Evolutionary conservation across 768 basidiomycete genomes (phyloP).

Genomic region (Jaapia argillacea): DNA sequence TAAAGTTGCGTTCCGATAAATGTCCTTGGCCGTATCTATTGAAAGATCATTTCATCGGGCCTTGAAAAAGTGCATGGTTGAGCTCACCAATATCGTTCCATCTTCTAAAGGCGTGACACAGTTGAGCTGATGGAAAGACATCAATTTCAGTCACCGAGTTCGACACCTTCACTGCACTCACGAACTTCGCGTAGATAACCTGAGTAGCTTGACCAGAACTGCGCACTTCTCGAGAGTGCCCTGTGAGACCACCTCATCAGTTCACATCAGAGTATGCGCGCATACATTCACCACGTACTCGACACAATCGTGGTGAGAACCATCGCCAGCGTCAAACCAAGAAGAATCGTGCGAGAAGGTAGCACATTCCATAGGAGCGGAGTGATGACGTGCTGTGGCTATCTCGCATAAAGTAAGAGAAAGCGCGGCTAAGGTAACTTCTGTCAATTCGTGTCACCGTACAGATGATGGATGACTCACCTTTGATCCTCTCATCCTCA

Average conservation of each 20-base stretch:
- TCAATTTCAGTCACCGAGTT: neutral
- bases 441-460: neutral
- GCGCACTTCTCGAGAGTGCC: slow-evolving; percentile 66
- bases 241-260: slow-evolving; percentile 22
- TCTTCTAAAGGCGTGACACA: slow-evolving; percentile 64
- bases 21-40: slow-evolving; percentile 50
- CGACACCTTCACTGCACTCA: slow-evolving; percentile 35
- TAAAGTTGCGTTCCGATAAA: slow-evolving; percentile 55
- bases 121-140: slow-evolving; percentile 39
- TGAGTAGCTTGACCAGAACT: slow-evolving; percentile 82
- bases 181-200: slow-evolving; percentile 74
- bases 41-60: neutral
- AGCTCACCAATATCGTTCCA: slow-evolving; percentile 65
- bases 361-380: slow-evolving; percentile 57
- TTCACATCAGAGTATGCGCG: neutral
- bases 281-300: slow-evolving; percentile 26
- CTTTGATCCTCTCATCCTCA: slow-evolving; percentile 51
- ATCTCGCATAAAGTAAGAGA: slow-evolving; percentile 74
- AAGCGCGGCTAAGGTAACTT: slow-evolving; percentile 44
- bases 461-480: slow-evolving; percentile 19
- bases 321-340: neutral
- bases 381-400: slow-evolving; percentile 60
- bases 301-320: slow-evolving; percentile 36
- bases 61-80: neutral
- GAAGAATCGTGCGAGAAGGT: slow-evolving; percentile 2